These are phyloP conservation scores for Xylona heveae DNA, from an alignment of 495 filamentous ascomycete species.

Conservation along the genomic window DNA sequence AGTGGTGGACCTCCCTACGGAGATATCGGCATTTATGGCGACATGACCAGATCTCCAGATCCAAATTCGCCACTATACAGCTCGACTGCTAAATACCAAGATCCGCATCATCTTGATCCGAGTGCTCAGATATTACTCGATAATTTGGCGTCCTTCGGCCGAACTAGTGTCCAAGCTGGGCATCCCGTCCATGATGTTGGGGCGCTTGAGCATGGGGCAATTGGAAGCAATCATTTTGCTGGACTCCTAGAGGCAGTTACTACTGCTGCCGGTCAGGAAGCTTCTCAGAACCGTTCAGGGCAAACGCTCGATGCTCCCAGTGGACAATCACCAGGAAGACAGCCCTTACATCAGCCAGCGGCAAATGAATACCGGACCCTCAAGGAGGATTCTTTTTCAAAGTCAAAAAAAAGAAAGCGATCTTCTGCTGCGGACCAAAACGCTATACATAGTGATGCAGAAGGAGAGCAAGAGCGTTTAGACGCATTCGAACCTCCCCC, in stretches of 20 bases:
- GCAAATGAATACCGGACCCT: background rate
- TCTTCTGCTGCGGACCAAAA: background rate
- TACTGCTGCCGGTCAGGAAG: conserved; percentile 3
- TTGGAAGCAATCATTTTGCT: conserved; percentile 1
- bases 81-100: too few relatives aligned
- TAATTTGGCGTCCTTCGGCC: conserved; percentile 1
- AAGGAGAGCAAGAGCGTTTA: background rate
- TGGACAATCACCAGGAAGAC: background rate
- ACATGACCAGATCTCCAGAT: too few relatives aligned
- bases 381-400: background rate
- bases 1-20: too few relatives aligned
- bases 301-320: background rate
- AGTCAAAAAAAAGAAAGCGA: background rate
- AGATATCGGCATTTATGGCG: too few relatives aligned
- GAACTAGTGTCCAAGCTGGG: background rate
- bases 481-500: background rate
- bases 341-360: background rate
- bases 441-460: background rate
- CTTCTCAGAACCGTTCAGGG: background rate
- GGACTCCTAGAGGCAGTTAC: conserved; percentile 3
- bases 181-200: background rate
- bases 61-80: too few relatives aligned
- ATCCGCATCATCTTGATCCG: background rate
- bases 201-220: background rate
- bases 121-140: conserved; percentile 1